Conservation (phyloP, 805 yeast species). For the Saturnispora sanitii region DNA sequence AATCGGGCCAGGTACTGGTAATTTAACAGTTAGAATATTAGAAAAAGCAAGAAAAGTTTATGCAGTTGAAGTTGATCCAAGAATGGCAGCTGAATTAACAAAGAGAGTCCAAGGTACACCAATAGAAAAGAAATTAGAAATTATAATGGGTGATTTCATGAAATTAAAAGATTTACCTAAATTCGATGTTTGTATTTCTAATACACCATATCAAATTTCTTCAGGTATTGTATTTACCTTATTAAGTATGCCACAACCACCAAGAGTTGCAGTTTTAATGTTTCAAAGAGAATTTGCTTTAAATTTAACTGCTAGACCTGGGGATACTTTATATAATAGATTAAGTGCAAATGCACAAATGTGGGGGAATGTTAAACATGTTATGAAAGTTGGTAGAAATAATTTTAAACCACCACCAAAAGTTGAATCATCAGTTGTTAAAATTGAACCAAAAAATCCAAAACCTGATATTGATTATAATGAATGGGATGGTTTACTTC, state of each 20-base stretch:
- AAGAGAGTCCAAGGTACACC: constrained; percentile 98
- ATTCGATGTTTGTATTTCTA: constrained; percentile 91
- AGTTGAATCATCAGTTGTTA: constrained; percentile 93
- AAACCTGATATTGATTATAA: constrained; percentile 89
- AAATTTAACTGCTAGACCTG: constrained; percentile 89
- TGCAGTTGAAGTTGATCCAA: constrained; percentile 98
- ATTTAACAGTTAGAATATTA: constrained; percentile 82
- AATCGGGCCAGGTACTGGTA: constrained; percentile 99
- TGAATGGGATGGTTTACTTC: constrained; percentile 94
- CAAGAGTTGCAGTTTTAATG: constrained; percentile 91
- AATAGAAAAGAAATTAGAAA: constrained; percentile 81
- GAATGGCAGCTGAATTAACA: constrained; percentile 98
- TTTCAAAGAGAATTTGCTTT: constrained; percentile 96
- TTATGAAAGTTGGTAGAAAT: constrained; percentile 96
- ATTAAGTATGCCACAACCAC: constrained; percentile 85
- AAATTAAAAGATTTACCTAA: constrained; percentile 83
- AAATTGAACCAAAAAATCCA: constrained; percentile 85
- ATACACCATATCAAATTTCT: constrained; percentile 95
- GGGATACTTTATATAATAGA: constrained; percentile 88
- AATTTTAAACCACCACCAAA: constrained; percentile 98
- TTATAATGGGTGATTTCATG: constrained; percentile 90
- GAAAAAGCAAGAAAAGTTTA: constrained; percentile 91
- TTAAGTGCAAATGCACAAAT: constrained; percentile 94
- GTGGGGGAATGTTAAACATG: constrained; percentile 99
- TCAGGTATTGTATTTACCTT: constrained; percentile 93